Base-by-base conservation (phyloP, 176 grass and related monocot species). In the Avena insularis region DNA sequence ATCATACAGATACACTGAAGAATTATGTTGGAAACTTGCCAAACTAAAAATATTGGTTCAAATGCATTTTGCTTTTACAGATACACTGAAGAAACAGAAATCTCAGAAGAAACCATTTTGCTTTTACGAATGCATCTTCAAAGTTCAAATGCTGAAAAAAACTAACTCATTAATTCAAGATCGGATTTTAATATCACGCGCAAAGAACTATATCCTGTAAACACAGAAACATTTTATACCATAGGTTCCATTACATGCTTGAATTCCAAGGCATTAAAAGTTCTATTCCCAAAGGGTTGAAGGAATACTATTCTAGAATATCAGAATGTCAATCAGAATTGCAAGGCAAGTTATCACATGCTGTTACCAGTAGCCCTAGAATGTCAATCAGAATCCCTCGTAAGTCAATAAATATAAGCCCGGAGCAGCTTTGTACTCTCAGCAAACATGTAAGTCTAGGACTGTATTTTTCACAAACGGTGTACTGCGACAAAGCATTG, bases 331-430 rank as follows among this genome's bases (percentile, higher is more conserved):
- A 88, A 91, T 82, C 33, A 61, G 82, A 78, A 85, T 78, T 33
- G 63, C 27, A 33, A 66, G 63, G 62, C 62, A 35, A 23, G 23
- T 49, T 73, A 88, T 53, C 64, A 72, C 43, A 72, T 66, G 77
- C 51, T 48, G 43, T 58, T 77, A 33, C 63, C 53, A 79, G 78
- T 48, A 81, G 19, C 86, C 79, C 78, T 82, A 68, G 71, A 85
- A 88, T 88, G 86, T 82, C 90, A 88, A 91, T 82, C 33, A 54
- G 90, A 72, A 85, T 78, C 78, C 74, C 12, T 79, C 69, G 15
- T 40, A 73, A 70, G 86, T 89, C 78, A 92, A 92, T 89, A 73
- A 72, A 78, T 79, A 77, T 15, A 61, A 71, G 33, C 9, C 12
- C 53, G 12, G 14, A 78, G 55, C 80, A 86, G 56, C 79, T 86